Conservation (phyloP, 805 yeast species). For the Starmerella cellae region DNA sequence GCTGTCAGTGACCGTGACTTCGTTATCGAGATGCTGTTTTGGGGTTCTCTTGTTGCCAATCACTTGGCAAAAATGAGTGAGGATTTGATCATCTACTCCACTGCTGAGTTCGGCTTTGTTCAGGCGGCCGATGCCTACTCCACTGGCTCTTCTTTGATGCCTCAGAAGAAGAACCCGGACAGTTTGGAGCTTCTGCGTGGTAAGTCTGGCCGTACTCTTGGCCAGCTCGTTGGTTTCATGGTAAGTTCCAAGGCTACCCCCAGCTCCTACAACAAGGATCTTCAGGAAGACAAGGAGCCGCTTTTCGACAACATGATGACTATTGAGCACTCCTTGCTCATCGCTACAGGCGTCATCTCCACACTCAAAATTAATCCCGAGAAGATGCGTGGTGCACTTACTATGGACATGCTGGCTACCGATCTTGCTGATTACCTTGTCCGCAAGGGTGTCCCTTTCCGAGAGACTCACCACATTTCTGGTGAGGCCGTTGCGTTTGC, state of each 20-base stretch:
- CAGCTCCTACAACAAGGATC: conserved; percentile 92
- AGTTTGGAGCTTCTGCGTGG: conserved; percentile 91
- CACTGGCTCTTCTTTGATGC: conserved; percentile 97
- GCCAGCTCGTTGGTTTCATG: conserved; percentile 86
- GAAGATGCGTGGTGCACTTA: conserved; percentile 74
- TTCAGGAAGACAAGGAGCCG: conserved; percentile 99
- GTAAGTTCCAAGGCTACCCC: conserved; percentile 97
- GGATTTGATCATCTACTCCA: conserved; percentile 88
- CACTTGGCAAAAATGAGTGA: conserved; percentile 90
- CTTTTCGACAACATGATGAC: conserved; percentile 80
- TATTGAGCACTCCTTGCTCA: conserved; percentile 82
- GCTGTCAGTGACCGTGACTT: conserved; percentile 98
- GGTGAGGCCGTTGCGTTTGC: conserved; percentile 94
- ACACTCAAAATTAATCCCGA: conserved; percentile 62
- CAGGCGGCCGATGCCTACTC: conserved; percentile 94
- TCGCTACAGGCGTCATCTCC: conserved; percentile 92
- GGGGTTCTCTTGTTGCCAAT: conserved; percentile 91
- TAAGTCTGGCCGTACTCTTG: conserved; percentile 93
- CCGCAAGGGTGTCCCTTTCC: conserved; percentile 95
- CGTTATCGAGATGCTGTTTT: conserved; percentile 87
- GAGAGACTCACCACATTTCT: conserved; percentile 97
- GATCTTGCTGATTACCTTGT: conserved; percentile 96
- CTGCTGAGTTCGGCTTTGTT: conserved; percentile 93
- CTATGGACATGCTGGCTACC: conserved; percentile 99
- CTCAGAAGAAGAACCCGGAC: conserved; percentile 98